These are phyloP conservation scores for Gossypium herbaceum DNA, from an alignment of 345 rosid species.

Conservation along the genomic window DNA sequence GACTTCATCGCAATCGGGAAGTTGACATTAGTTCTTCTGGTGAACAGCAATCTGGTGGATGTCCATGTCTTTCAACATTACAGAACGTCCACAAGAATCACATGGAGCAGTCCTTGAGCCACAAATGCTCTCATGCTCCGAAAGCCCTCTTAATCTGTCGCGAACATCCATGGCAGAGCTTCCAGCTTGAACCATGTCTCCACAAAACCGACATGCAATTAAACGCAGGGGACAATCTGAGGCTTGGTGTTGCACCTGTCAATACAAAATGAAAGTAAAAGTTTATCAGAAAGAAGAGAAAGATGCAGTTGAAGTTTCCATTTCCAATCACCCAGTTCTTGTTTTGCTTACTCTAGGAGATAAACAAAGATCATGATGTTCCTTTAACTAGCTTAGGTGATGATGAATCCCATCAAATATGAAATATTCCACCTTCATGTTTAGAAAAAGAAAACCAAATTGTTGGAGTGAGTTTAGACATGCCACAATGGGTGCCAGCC, in stretches of 20 bases:
- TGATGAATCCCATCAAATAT: neutral
- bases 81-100: constrained; percentile 89
- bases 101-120: constrained; percentile 95
- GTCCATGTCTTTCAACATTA: constrained; percentile 97
- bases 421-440: neutral
- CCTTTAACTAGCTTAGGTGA: neutral
- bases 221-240: constrained; percentile 67
- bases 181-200: constrained; percentile 95
- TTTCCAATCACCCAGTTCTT: neutral
- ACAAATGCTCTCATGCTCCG: constrained; percentile 88
- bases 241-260: constrained; percentile 76
- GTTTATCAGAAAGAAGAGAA: neutral
- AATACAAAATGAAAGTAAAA: constrained; percentile 8
- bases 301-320: neutral
- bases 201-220: constrained; percentile 77
- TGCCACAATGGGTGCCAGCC: neutral
- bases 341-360: neutral
- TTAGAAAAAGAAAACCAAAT: neutral
- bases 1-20: neutral
- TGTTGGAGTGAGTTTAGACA: neutral
- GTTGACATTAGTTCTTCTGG: constrained; percentile 47
- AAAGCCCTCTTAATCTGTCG: constrained; percentile 80
- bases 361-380: neutral
- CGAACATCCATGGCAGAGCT: constrained; percentile 58
- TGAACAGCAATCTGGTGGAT: constrained; percentile 91